Base-by-base conservation (phyloP, 2,329 filamentous ascomycete species). In the Arachnomyces sp. region DNA sequence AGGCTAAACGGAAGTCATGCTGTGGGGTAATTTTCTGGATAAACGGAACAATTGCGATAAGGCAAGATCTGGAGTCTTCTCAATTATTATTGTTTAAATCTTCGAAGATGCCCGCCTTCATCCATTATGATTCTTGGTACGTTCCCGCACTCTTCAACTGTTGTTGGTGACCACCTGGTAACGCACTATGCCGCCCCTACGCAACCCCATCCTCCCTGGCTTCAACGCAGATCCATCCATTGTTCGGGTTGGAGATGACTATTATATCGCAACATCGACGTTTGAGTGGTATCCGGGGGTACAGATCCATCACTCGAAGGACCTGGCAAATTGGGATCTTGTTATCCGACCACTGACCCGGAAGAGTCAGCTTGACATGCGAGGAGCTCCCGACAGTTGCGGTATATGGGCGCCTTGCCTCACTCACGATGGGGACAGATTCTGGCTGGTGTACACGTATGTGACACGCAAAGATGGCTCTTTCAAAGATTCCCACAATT, bases 401-500 rank as follows among this genome's bases (percentile, higher is more conserved):
- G 65, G 64, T 0, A 49, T 67, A 1, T 77, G 69, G 59, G 73
- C 73, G 0, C 61, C 71, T 0, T 71, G 69, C 0, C 48, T 74
- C 0, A 55, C 68, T 5, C 65, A 70, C 18, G 61, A 66, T 28
- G 53, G 69, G 2, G 64, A 62, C 0, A 59, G 48, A 1, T 72
- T 74, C 39, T 73, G 69, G 44, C 42, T 70, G 0, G 62, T 73
- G 13, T 65, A 63, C 3, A 68, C 66, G 0, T 52, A 65, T 7
- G 61, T 68, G 12, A 82, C 80, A 61, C 75, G 78, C 47, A 81
- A 81, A 54, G 78, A 82, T 48, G 78, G 78, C 9, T 75, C 72
- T 2, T 80, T 79, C 67, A 80, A 78, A 54, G 77, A 80, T 49
- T 69, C 74, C 1, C 77, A 73, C 47, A 82, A 80, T 51, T 82